phyloP scores from a whole-genome alignment of 2,329 filamentous ascomycete species.

The Neonectria neomacrospora region DNA sequence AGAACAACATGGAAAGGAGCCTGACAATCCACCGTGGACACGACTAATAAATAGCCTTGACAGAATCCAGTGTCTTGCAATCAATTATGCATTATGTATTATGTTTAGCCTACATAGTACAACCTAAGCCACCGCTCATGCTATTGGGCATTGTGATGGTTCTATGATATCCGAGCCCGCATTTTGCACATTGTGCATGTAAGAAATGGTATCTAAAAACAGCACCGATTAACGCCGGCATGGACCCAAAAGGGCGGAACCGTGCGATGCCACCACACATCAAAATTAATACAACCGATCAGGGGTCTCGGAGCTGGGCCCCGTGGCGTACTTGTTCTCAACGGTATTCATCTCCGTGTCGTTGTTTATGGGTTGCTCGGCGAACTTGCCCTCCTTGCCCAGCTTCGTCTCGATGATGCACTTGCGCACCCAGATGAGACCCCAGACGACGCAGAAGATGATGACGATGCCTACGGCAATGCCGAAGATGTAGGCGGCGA shows the following conservation, averaged over 20 bases:
- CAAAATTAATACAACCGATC: conserved; percentile 32
- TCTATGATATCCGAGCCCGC: neutral
- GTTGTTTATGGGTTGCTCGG: conserved; percentile 36
- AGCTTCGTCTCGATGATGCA: conserved; percentile 61
- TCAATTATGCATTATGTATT: conserved; percentile 10
- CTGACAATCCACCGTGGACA: neutral
- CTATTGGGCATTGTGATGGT: conserved; percentile 14
- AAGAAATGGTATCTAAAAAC: conserved; percentile 16
- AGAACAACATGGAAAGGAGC: neutral
- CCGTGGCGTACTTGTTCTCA: conserved; percentile 36
- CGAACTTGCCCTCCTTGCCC: conserved; percentile 56
- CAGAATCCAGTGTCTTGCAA: neutral
- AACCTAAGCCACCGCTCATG: neutral
- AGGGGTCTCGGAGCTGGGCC: conserved; percentile 30
- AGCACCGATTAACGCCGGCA: conserved; percentile 15
- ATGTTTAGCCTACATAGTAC: neutral
- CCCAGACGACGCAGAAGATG: conserved; percentile 64
- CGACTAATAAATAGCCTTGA: neutral
- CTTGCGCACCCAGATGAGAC: conserved; percentile 61
- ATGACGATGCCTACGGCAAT: conserved; percentile 64
- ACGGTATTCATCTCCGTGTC: conserved; percentile 46
- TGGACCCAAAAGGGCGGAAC: neutral
- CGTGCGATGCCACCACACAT: neutral
- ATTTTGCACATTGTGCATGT: conserved; percentile 26
- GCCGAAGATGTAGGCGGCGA: conserved; percentile 73